Percentiles rank a stretch among this genome's conserved stretches.
Evolutionary conservation across 2,329 filamentous ascomycete species (phyloP).

Genomic region (Seiridium unicorne): DNA sequence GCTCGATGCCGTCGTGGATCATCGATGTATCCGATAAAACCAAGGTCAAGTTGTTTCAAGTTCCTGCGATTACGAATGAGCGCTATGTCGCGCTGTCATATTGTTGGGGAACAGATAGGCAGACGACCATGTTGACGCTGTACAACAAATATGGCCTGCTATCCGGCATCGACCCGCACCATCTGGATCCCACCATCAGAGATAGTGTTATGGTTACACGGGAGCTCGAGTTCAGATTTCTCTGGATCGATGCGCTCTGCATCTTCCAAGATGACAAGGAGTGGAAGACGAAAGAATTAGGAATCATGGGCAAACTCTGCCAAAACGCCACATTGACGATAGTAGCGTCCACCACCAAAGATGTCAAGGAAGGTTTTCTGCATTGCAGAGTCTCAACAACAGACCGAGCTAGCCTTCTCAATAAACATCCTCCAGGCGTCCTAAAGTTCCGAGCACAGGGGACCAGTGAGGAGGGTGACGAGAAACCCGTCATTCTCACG

Average conservation of each 20-base stretch:
- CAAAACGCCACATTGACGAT: constrained; percentile 2
- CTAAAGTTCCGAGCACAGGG: too few relatives aligned
- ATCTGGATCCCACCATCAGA: not conserved
- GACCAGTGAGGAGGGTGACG: not conserved
- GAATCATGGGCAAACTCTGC: constrained; percentile 1
- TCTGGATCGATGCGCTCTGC: constrained; percentile 7
- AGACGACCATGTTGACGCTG: not conserved
- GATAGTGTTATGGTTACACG: not conserved
- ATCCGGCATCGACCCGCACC: not conserved
- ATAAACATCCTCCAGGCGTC: too few relatives aligned
- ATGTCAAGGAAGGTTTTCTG: constrained; percentile 3
- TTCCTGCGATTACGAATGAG: not conserved
- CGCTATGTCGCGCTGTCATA: constrained; percentile 1
- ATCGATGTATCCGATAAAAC: not conserved
- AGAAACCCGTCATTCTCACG: constrained; percentile 16
- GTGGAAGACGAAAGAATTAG: not conserved
- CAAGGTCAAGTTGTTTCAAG: not conserved
- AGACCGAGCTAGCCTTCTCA: not conserved
- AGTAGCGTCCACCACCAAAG: not conserved
- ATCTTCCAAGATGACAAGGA: constrained; percentile 5
- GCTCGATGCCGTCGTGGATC: not conserved
- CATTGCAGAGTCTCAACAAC: not conserved
- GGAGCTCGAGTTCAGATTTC: not conserved
- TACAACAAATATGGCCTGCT: not conserved
- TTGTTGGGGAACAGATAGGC: not conserved